These are phyloP conservation scores for Pseudomonodictys pantanalensis DNA, from an alignment of 495 filamentous ascomycete species.

Conservation along the genomic window DNA sequence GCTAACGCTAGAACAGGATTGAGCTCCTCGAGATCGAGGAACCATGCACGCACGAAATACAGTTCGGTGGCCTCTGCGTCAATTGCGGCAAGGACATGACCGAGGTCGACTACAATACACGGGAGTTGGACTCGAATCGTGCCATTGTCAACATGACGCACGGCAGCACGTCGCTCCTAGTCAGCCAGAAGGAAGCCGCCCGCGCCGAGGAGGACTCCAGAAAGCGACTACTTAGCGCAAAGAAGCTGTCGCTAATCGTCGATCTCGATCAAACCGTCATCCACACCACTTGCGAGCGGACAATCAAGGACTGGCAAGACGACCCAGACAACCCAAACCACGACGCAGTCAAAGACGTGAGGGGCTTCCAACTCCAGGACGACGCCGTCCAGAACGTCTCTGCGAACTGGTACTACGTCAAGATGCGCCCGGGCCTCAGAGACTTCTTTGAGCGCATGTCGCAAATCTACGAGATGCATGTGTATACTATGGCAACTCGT, in stretches of 20 bases:
- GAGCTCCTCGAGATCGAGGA: slow-evolving; percentile 79
- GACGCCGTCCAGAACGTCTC: slow-evolving; percentile 72
- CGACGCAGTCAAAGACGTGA: slow-evolving; percentile 82
- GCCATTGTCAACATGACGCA: slow-evolving; percentile 92
- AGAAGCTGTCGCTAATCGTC: slow-evolving; percentile 89
- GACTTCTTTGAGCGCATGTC: slow-evolving; percentile 78
- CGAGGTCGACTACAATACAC: slow-evolving; percentile 62
- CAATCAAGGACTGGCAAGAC: slow-evolving; percentile 89
- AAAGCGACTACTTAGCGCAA: slow-evolving; percentile 68
- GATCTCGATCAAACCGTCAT: slow-evolving; percentile 99
- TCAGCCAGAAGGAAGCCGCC: slow-evolving; percentile 64
- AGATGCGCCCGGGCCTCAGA: slow-evolving; percentile 87
- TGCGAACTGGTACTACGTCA: slow-evolving; percentile 91
- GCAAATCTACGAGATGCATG: slow-evolving; percentile 86
- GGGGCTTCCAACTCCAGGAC: slow-evolving; percentile 79
- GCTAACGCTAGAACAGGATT: slow-evolving; percentile 35
- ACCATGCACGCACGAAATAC: slow-evolving; percentile 83
- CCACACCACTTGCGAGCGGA: slow-evolving; percentile 95
- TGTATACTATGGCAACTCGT: slow-evolving; percentile 98
- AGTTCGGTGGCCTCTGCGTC: slow-evolving; percentile 85
- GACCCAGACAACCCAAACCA: slow-evolving; percentile 88
- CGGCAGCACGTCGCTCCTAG: slow-evolving; percentile 74
- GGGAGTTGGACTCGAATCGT: slow-evolving; percentile 63
- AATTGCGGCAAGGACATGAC: slow-evolving; percentile 98
- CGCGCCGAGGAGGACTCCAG: slow-evolving; percentile 83